Percentiles rank a stretch among this genome's conserved stretches.
phyloP scores from a whole-genome alignment of 495 filamentous ascomycete species.

The Gamarada debralockiae region DNA sequence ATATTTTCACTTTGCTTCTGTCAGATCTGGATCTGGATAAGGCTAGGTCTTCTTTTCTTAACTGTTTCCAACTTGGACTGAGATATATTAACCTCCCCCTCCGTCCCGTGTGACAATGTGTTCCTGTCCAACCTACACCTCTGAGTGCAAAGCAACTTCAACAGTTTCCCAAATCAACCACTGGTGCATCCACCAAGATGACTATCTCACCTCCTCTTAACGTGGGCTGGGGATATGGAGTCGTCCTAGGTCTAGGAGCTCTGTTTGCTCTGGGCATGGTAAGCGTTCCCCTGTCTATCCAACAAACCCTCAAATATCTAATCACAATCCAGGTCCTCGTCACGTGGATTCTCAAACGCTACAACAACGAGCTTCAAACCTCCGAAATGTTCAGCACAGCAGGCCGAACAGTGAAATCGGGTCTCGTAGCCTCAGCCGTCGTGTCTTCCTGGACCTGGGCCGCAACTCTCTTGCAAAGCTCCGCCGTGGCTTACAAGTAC shows the following conservation, averaged over 20 bases:
- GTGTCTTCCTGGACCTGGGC: constrained; percentile 97
- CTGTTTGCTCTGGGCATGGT: constrained; percentile 80
- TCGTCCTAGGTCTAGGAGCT: constrained; percentile 73
- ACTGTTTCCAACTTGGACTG: too few relatives aligned
- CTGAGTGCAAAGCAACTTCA: too few relatives aligned
- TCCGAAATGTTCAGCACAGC: constrained; percentile 98
- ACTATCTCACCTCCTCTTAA: too few relatives aligned
- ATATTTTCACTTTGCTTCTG: too few relatives aligned
- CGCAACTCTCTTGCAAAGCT: constrained; percentile 77
- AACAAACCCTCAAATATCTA: neutral
- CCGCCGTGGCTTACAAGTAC: constrained; percentile 86
- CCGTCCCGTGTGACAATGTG: too few relatives aligned
- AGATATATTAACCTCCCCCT: too few relatives aligned
- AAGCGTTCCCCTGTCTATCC: constrained; percentile 19
- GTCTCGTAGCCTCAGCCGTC: constrained; percentile 91
- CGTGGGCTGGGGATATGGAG: constrained; percentile 77
- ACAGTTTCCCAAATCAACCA: too few relatives aligned
- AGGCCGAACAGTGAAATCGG: constrained; percentile 89
- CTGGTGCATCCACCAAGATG: too few relatives aligned
- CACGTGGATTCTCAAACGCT: constrained; percentile 77
- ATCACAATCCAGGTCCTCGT: constrained; percentile 42
- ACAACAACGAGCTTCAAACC: constrained; percentile 92
- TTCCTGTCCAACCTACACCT: too few relatives aligned
- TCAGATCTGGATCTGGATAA: too few relatives aligned
- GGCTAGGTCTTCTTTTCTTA: too few relatives aligned